Evolutionary conservation across 1,139 yeast species (phyloP).

Genomic region (Zygosaccharomyces sapae): DNA sequence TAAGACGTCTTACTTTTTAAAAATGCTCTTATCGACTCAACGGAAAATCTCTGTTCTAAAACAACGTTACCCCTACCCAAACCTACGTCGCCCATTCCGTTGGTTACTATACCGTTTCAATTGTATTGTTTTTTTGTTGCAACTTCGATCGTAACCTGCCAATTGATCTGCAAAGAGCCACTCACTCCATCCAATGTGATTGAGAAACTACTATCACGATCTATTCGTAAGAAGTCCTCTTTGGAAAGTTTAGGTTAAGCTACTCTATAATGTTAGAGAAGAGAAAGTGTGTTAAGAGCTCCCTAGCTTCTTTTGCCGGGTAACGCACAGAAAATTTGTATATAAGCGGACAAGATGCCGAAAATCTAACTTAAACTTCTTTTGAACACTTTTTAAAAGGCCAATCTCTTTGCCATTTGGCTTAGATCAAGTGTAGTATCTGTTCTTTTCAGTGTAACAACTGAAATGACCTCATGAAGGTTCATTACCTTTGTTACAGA

Average conservation of each 20-base stretch:
- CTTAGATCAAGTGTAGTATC: slow-evolving; percentile 99
- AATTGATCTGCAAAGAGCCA: background rate
- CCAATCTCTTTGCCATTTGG: slow-evolving; percentile 99
- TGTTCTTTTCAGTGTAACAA: slow-evolving; percentile 99
- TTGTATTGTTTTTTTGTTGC: background rate
- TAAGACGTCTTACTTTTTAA: slow-evolving; percentile 89
- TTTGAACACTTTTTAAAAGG: slow-evolving; percentile 31
- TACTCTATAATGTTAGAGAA: too few relatives aligned
- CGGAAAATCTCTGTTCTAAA: slow-evolving; percentile 60
- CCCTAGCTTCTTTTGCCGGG: slow-evolving; percentile 10
- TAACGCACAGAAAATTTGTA: slow-evolving; percentile 7
- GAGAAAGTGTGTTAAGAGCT: background rate
- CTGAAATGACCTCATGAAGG: slow-evolving; percentile 97
- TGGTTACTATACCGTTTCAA: background rate
- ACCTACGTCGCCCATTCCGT: slow-evolving; percentile 9
- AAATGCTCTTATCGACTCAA: slow-evolving; percentile 76
- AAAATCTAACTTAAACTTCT: slow-evolving; percentile 13
- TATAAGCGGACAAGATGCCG: slow-evolving; percentile 1
- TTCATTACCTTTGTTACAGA: slow-evolving; percentile 48
- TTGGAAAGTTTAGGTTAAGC: too few relatives aligned
- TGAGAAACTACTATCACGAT: background rate
- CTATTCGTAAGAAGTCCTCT: too few relatives aligned
- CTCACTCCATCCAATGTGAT: background rate
- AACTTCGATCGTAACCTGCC: background rate
- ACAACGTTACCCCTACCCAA: slow-evolving; percentile 15